A percentile compares a stretch with the other conserved stretches of the same genome.
phyloP scores from a whole-genome alignment of 148 eudicot species.

The Rhododendron ferrugineum region DNA sequence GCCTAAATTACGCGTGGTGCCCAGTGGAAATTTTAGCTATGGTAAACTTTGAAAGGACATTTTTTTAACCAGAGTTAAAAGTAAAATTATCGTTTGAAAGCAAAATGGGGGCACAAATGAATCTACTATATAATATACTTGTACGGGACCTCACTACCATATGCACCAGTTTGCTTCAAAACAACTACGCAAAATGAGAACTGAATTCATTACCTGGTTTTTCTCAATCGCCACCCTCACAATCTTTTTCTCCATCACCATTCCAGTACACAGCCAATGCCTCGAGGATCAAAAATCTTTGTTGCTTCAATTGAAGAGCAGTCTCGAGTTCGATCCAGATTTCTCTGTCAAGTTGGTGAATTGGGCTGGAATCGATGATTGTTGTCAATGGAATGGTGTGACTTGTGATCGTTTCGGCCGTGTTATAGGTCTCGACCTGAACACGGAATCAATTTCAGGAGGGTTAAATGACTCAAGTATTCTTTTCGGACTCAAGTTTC shows the following conservation, averaged over 20 bases:
- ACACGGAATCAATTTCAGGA: conserved; percentile 16
- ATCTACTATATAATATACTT: too few relatives aligned
- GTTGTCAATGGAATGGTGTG: conserved; percentile 21
- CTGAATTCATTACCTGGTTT: conserved; percentile 3
- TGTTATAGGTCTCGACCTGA: conserved; percentile 24
- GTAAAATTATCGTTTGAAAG: too few relatives aligned
- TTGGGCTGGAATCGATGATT: conserved; percentile 28
- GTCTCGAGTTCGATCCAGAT: conserved; percentile 5
- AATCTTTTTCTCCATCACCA: conserved; percentile 5
- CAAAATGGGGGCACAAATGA: too few relatives aligned
- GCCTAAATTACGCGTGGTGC: too few relatives aligned
- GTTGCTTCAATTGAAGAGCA: conserved; percentile 27
- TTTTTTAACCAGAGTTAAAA: too few relatives aligned
- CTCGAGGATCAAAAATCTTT: conserved; percentile 15
- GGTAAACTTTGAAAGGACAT: too few relatives aligned
- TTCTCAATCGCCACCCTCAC: conserved; percentile 8
- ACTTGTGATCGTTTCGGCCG: conserved; percentile 9
- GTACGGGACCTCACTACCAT: too few relatives aligned
- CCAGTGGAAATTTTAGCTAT: too few relatives aligned
- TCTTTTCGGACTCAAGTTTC: too few relatives aligned
- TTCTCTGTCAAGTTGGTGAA: conserved; percentile 7
- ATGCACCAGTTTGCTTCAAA: background rate
- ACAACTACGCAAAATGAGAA: background rate
- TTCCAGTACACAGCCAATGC: conserved; percentile 12
- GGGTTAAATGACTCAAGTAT: conserved; percentile 2